These are phyloP conservation scores for Brassica incana DNA, from an alignment of 345 rosid species.

Conservation along the genomic window DNA sequence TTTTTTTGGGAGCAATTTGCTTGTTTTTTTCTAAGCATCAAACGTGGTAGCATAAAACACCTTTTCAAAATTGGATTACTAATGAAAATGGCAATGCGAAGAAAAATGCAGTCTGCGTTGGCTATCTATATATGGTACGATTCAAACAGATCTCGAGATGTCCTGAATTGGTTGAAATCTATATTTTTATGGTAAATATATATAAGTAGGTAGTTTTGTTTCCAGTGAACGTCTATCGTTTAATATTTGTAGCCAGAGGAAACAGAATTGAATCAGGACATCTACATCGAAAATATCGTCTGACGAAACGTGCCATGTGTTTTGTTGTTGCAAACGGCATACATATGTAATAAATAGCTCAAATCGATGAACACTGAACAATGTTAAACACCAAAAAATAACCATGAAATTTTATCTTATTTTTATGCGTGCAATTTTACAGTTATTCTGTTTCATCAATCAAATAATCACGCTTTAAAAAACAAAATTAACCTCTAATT, in stretches of 20 bases:
- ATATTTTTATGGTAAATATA: not conserved
- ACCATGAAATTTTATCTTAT: not conserved
- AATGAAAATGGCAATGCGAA: constrained; percentile 10
- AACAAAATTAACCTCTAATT: not conserved
- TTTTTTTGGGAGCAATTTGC: not conserved
- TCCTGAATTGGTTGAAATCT: constrained; percentile 2
- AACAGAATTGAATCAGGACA: constrained; percentile 26
- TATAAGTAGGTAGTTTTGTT: not conserved
- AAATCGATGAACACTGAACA: constrained; percentile 12
- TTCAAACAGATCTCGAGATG: constrained; percentile 15
- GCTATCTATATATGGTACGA: constrained; percentile 25
- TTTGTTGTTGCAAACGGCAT: constrained; percentile 18
- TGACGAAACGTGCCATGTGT: constrained; percentile 36
- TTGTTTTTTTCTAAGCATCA: constrained; percentile 17
- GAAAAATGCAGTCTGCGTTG: constrained; percentile 13
- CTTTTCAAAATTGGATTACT: constrained; percentile 17
- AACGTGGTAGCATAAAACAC: constrained; percentile 30
- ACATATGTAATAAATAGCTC: constrained; percentile 7
- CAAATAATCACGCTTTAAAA: not conserved
- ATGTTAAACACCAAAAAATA: not conserved
- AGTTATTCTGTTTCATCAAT: not conserved
- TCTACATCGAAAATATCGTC: constrained; percentile 36
- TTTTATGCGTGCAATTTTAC: not conserved
- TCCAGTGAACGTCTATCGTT: not conserved
- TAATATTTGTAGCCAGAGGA: not conserved